phyloP scores from a whole-genome alignment of 2,329 filamentous ascomycete species.

The Diaporthe sp. region DNA sequence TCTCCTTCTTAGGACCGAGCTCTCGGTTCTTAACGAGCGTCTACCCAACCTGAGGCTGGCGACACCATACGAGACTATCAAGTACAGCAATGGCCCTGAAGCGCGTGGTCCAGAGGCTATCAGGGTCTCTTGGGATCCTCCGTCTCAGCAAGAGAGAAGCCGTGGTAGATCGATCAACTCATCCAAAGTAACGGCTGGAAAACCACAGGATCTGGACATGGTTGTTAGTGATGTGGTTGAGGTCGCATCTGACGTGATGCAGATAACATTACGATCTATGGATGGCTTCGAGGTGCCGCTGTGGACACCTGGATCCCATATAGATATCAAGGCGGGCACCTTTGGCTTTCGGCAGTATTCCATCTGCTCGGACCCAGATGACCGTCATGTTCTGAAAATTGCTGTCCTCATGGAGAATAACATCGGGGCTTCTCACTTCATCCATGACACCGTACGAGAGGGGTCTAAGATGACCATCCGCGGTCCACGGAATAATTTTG shows the following conservation, averaged over 20 bases:
- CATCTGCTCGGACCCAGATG: background rate
- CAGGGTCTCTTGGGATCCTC: background rate
- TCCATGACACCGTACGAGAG: background rate
- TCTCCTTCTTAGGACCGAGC: background rate
- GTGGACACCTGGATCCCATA: background rate
- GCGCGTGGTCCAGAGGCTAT: background rate
- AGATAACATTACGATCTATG: background rate
- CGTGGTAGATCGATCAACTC: background rate
- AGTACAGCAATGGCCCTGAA: background rate
- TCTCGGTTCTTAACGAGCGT: background rate
- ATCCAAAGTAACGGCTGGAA: no score
- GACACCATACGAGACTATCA: background rate
- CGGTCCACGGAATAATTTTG: background rate
- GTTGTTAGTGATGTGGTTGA: background rate
- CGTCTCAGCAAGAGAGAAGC: background rate
- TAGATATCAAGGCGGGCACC: background rate
- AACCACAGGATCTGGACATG: background rate
- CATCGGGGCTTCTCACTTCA: background rate
- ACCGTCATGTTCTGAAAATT: background rate
- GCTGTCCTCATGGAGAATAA: background rate
- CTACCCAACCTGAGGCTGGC: background rate
- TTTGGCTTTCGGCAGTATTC: constrained; percentile 16
- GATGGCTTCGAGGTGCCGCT: background rate
- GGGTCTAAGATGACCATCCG: background rate
- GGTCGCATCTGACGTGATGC: background rate